Percentiles rank a stretch among this genome's conserved stretches.
Conservation (phyloP, 73 alveolate genomes). For the Paramecium caudatum region DNA sequence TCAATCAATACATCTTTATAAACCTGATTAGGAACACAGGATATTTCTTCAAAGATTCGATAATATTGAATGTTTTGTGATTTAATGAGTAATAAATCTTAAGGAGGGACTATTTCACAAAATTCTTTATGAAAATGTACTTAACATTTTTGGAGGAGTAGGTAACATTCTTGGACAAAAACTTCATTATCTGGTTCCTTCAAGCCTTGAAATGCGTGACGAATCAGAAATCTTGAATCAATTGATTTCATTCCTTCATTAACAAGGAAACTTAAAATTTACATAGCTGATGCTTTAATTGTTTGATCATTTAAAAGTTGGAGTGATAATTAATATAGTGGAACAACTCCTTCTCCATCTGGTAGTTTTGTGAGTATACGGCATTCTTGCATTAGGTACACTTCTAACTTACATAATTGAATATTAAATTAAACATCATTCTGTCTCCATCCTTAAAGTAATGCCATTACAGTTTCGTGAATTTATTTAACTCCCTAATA, state of each 20-base stretch:
- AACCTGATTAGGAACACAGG: slow-evolving; percentile 6
- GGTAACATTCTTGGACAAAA: slow-evolving; percentile 24
- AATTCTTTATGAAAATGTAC: slow-evolving; percentile 24
- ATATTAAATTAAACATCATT: neutral
- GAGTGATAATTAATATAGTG: slow-evolving; percentile 1
- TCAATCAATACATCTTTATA: neutral
- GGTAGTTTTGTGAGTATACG: slow-evolving; percentile 8
- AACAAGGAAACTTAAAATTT: neutral
- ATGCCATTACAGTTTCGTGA: slow-evolving; percentile 27
- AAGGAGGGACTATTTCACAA: neutral
- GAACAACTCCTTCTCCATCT: neutral
- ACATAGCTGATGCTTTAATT: neutral
- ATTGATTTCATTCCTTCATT: neutral
- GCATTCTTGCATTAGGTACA: neutral
- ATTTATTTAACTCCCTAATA: neutral
- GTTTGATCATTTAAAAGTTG: neutral
- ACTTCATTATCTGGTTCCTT: neutral
- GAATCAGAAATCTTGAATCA: slow-evolving; percentile 1
- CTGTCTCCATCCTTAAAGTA: slow-evolving; percentile 24
- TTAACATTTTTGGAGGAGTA: neutral
- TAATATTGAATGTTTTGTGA: neutral
- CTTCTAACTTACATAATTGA: neutral
- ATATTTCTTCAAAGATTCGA: slow-evolving; percentile 25
- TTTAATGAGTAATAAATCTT: neutral
- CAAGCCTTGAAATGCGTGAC: neutral